phyloP scores from a whole-genome alignment of 495 filamentous ascomycete species.

The Tuber brumale region DNA sequence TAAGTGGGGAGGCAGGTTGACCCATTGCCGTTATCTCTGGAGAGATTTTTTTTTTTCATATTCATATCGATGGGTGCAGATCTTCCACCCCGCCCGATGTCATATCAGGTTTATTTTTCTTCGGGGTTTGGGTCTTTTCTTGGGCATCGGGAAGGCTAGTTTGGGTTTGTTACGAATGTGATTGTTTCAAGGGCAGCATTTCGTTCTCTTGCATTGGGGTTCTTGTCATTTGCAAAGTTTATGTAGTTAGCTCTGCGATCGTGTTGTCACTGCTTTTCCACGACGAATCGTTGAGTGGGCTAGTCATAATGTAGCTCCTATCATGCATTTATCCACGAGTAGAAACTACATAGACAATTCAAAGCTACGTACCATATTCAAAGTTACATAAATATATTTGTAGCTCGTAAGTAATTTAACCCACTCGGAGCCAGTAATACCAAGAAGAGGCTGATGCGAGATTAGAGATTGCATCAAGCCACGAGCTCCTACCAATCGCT shows the following conservation, averaged over 20 bases:
- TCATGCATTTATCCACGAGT: neutral
- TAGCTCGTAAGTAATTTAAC: neutral
- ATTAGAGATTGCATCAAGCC: neutral
- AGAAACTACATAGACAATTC: neutral
- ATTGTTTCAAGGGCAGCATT: neutral
- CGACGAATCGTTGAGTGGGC: neutral
- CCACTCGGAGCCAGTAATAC: neutral
- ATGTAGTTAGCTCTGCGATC: neutral
- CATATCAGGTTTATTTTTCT: conserved; percentile 8
- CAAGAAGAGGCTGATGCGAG: neutral
- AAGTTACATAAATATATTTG: neutral
- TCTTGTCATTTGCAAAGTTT: neutral
- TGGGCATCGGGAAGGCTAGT: conserved; percentile 7
- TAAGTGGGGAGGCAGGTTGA: neutral
- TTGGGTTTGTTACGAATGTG: neutral
- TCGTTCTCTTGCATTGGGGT: neutral
- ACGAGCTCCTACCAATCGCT: neutral
- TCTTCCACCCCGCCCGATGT: neutral
- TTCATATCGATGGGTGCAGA: neutral
- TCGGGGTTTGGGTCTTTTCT: conserved; percentile 7
- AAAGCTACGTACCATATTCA: neutral
- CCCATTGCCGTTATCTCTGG: neutral
- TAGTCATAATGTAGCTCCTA: neutral
- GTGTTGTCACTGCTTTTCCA: neutral
- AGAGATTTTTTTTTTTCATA: neutral